These are phyloP conservation scores for Colletotrichum sp. DNA, from an alignment of 2,329 filamentous ascomycete genomes.

Conservation along the genomic window DNA sequence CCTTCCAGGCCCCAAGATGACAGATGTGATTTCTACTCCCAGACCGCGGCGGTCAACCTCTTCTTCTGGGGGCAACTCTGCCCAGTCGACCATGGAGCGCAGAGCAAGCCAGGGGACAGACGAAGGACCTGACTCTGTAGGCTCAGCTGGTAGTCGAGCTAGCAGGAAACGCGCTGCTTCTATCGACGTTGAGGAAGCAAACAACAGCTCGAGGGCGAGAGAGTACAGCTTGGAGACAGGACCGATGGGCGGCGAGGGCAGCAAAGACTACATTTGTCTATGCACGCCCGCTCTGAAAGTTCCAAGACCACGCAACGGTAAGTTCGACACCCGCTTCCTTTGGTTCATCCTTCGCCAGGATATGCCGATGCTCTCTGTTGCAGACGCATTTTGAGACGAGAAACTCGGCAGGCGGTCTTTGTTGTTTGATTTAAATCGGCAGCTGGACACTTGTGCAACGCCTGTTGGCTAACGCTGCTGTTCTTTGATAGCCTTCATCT, in stretches of 20 bases:
- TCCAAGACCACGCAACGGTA: constrained; percentile 64
- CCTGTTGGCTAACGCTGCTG: constrained; percentile 26
- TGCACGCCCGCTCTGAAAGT: constrained; percentile 63
- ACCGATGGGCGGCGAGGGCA: constrained; percentile 24
- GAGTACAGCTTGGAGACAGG: constrained; percentile 40
- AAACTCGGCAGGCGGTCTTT: background rate
- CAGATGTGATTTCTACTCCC: constrained; percentile 19
- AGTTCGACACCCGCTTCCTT: constrained; percentile 30
- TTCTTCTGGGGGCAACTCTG: constrained; percentile 20
- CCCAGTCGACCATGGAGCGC: constrained; percentile 21
- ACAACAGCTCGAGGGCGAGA: constrained; percentile 37
- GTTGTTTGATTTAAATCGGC: constrained; percentile 10
- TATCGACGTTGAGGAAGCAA: constrained; percentile 50
- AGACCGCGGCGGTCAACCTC: constrained; percentile 21
- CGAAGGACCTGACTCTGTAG: constrained; percentile 5
- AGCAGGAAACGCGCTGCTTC: constrained; percentile 50
- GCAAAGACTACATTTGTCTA: constrained; percentile 55
- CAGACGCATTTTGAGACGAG: background rate
- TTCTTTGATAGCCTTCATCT: constrained; percentile 80
- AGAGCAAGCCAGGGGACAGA: constrained; percentile 22
- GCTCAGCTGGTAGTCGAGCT: constrained; percentile 10
- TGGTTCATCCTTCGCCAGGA: constrained; percentile 9
- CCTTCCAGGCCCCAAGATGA: constrained; percentile 13
- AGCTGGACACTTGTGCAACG: constrained; percentile 5
- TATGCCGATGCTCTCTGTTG: constrained; percentile 4